Evolutionary conservation across 805 yeast genomes (phyloP).

Genomic region (Jamesozyma jinghongensis): DNA sequence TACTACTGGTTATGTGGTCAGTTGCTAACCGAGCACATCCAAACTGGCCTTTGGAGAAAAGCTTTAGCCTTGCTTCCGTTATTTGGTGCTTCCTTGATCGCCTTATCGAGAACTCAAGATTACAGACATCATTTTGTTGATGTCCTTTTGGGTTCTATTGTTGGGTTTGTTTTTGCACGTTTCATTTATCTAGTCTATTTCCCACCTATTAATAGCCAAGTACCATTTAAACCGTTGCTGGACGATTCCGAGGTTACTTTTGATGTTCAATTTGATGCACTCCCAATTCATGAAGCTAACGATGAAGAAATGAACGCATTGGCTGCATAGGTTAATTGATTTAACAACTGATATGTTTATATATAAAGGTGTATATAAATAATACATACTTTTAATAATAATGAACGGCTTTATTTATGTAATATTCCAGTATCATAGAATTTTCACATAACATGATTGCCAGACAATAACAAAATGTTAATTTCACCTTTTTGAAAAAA

Average conservation of each 20-base stretch:
- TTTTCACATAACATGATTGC: no score
- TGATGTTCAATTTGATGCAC: conserved; percentile 12
- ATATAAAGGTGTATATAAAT: no score
- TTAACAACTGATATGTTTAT: no score
- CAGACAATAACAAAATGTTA: no score
- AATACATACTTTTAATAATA: no score
- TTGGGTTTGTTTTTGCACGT: conserved; percentile 56
- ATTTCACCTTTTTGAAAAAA: no score
- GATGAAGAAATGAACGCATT: conserved; percentile 19
- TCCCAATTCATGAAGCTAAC: conserved; percentile 3
- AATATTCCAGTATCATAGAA: no score
- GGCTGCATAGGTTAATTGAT: conserved; percentile 1
- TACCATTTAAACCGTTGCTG: conserved; percentile 34
- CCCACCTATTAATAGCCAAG: conserved; percentile 29
- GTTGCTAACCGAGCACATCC: conserved; percentile 38
- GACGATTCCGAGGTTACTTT: conserved; percentile 34
- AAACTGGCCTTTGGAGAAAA: conserved; percentile 57
- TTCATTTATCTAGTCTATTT: conserved; percentile 34
- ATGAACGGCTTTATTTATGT: no score
- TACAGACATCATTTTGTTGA: conserved; percentile 91
- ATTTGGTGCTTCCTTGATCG: conserved; percentile 65
- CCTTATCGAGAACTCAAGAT: conserved; percentile 80
- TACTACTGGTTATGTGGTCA: conserved; percentile 66
- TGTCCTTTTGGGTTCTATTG: conserved; percentile 57
- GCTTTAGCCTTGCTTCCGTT: conserved; percentile 45